Base-by-base conservation (phyloP, 2,329 filamentous ascomycete species). In the Chrysoporthe austroafricana region DNA sequence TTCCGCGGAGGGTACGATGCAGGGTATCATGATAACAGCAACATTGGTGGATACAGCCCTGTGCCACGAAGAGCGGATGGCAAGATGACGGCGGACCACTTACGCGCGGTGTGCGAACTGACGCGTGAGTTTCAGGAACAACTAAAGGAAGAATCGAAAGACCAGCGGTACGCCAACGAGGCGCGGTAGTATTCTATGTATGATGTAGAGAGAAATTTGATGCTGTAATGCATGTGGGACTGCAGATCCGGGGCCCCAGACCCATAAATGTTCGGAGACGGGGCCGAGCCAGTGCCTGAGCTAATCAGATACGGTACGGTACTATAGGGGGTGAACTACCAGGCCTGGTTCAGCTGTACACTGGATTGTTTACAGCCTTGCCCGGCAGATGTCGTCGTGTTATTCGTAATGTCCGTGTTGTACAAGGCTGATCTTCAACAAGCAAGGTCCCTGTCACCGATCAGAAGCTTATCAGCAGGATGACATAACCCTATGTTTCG, bases 71-170 rank as follows among this genome's bases (percentile, higher is more conserved):
- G 48, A n/a, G 2, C 46, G 5, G 66, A 68, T 59, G 63, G 66
- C 16, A 62, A 39, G 43, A 64, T 68, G 59, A 66, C 66, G 34
- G 32, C n/a, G 7, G 39, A 42, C 14, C 57, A 68, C 32, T 48
- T 68, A 16, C 43, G 43, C 1, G 50, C 44, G 11, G 66, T 68
- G 5, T 66, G 63, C 42, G 63, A 68, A 26, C 36, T 66, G 52
- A 68, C 63, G 14, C 57, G 58, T 14, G 63, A 44, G 9, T 68
- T 68, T 26, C 66, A 66, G 50, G 66, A 68, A n/a, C 46, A 66
- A 13, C 62, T 69, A 21, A 69, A 69, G 52, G 67, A 69, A n/a
- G 42, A 63, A 13, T 48, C 52, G 8, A 67, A 57, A n/a, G 44
- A 44, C 9, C 65, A 63, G 32, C 48, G 65, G 44, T 57, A 48